Evolutionary conservation across 495 filamentous ascomycete genomes (phyloP).

Genomic region (Daldinia vernicosa): DNA sequence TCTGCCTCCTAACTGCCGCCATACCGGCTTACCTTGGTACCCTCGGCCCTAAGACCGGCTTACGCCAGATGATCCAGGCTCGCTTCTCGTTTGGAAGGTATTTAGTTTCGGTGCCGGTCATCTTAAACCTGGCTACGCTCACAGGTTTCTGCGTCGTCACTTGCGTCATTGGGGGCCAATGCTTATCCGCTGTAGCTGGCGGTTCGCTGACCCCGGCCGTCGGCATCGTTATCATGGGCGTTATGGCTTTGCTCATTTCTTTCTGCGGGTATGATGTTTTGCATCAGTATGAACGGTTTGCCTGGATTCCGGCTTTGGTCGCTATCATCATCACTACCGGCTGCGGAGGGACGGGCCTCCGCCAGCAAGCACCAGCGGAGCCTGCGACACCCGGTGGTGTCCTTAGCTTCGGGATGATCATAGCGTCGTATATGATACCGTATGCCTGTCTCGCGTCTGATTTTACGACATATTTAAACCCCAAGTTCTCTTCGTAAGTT

Average conservation of each 20-base stretch:
- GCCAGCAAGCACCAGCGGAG: conserved; percentile 43
- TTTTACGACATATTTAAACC: conserved; percentile 59
- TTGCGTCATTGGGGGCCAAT: conserved; percentile 58
- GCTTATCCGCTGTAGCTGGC: conserved; percentile 60
- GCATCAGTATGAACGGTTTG: conserved; percentile 68
- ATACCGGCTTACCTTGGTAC: conserved; percentile 62
- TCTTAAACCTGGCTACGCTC: conserved; percentile 60
- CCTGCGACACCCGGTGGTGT: conserved; percentile 44
- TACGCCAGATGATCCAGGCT: conserved; percentile 66
- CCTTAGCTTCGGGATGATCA: conserved; percentile 55
- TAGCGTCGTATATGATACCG: conserved; percentile 58
- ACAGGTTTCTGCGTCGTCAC: conserved; percentile 61
- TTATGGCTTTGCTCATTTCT: conserved; percentile 64
- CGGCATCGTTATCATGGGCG: conserved; percentile 62
- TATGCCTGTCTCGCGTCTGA: conserved; percentile 58
- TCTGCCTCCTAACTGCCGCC: conserved; percentile 58
- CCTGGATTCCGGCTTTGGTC: conserved; percentile 66
- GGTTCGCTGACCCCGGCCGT: conserved; percentile 56
- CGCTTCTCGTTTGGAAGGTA: conserved; percentile 63
- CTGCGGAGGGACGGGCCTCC: conserved; percentile 49
- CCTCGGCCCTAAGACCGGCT: conserved; percentile 59
- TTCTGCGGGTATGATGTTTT: conserved; percentile 68
- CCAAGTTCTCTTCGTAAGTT: conserved; percentile 55
- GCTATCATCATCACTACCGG: conserved; percentile 60
- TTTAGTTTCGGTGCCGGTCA: conserved; percentile 55